phyloP scores from a whole-genome alignment of 768 basidiomycete genomes.

The Pulveroboletus ravenelii region DNA sequence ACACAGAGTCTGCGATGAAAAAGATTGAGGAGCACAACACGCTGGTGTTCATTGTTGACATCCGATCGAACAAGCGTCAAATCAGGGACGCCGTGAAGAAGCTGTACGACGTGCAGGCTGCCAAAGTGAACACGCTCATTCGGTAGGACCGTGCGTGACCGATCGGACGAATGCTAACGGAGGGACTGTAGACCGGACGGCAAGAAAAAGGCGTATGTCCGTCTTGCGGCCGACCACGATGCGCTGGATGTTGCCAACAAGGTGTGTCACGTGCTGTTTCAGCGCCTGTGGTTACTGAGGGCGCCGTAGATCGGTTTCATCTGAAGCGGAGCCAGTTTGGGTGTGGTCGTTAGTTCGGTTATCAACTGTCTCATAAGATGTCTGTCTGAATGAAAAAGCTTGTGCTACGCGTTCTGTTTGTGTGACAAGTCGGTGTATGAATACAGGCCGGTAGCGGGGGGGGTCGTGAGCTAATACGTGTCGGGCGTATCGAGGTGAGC shows the following conservation, averaged over 20 bases:
- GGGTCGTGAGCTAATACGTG: background rate
- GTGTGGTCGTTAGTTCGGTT: background rate
- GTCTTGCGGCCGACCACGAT: conserved; percentile 92
- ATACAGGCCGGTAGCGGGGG: no score
- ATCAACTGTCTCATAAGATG: conserved; percentile 1
- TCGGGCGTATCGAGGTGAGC: background rate
- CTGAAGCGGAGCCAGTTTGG: conserved; percentile 37
- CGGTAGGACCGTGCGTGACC: conserved; percentile 52
- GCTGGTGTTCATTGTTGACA: conserved; percentile 94
- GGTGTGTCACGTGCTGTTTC: conserved; percentile 39
- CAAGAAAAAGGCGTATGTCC: conserved; percentile 99
- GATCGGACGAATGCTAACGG: conserved; percentile 1
- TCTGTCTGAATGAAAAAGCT: conserved; percentile 6
- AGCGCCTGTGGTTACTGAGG: conserved; percentile 2
- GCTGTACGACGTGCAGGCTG: conserved; percentile 94
- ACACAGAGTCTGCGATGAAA: conserved; percentile 98
- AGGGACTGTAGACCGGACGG: conserved; percentile 84
- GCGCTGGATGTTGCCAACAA: conserved; percentile 97
- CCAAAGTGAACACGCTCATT: conserved; percentile 97
- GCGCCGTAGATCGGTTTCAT: conserved; percentile 83
- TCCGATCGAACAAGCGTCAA: conserved; percentile 96
- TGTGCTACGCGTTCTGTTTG: background rate
- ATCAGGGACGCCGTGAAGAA: conserved; percentile 99
- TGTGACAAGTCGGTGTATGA: background rate
- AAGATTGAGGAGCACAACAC: conserved; percentile 99